These are phyloP conservation scores for Metschnikowia anglica DNA, from an alignment of 805 yeast genomes.

Conservation along the genomic window DNA sequence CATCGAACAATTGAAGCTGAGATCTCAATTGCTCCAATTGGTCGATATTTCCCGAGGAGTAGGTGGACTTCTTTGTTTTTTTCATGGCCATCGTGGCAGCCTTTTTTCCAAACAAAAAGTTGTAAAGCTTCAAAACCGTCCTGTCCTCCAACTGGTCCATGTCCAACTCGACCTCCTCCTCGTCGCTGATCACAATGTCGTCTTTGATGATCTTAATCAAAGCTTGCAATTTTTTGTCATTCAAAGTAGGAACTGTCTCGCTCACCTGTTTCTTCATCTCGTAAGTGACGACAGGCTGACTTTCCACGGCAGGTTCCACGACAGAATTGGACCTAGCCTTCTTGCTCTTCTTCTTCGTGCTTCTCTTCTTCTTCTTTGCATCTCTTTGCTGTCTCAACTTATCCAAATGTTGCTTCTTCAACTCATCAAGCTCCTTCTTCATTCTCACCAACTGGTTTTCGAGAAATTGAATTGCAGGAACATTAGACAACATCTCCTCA, in stretches of 20 bases:
- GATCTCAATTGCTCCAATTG: slow-evolving; percentile 67
- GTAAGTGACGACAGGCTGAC: slow-evolving; percentile 62
- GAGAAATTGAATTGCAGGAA: slow-evolving; percentile 86
- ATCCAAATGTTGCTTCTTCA: slow-evolving; percentile 76
- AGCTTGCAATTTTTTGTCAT: slow-evolving; percentile 78
- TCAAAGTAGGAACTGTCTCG: slow-evolving; percentile 74
- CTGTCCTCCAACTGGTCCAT: slow-evolving; percentile 87
- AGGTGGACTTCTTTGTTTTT: slow-evolving; percentile 38
- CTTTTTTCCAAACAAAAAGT: slow-evolving; percentile 59
- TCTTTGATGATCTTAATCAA: slow-evolving; percentile 85
- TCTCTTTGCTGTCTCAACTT: slow-evolving; percentile 63
- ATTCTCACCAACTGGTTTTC: slow-evolving; percentile 84
- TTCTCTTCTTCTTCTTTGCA: slow-evolving; percentile 45
- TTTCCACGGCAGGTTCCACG: slow-evolving; percentile 26
- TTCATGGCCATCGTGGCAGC: slow-evolving; percentile 42
- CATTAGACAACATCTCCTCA: slow-evolving; percentile 55
- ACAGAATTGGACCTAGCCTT: slow-evolving; percentile 25
- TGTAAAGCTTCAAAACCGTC: slow-evolving; percentile 79
- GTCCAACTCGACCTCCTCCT: slow-evolving; percentile 90
- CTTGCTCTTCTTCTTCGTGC: slow-evolving; percentile 31
- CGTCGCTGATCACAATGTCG: slow-evolving; percentile 57
- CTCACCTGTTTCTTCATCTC: slow-evolving; percentile 95
- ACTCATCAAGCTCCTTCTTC: slow-evolving; percentile 78
- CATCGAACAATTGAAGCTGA: slow-evolving; percentile 46
- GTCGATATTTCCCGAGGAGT: slow-evolving; percentile 33